Evolutionary conservation across 371 early-diverging fungal species (phyloP), one percentile per base, ranked within the genome.

Genomic region (Fennellomyces sp.): DNA sequence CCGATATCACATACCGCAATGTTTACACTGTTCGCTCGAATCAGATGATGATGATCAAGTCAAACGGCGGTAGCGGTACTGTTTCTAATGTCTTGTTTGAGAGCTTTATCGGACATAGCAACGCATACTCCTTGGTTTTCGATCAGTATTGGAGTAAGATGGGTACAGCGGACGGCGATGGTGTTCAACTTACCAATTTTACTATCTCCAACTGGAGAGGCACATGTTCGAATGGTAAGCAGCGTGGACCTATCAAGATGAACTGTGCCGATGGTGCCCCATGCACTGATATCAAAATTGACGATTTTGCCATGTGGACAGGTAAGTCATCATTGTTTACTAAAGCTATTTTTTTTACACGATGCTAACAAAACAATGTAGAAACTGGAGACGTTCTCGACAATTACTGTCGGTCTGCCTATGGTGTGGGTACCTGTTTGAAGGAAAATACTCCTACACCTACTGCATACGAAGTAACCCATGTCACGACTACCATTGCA

Each of bases 1-100:
- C 35, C 13, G 52, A 52, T 21, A 35, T 52, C 15, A 52, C 52
- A 6, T 52, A 52, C 27, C 52, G 52, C 0, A 52, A 52, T 21
- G 35, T 52, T 0, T 52, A 52, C 27, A 52, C 35, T 21, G 10
- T 11, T 31, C 2, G 12, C 0, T 33, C 52, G 13, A 52, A 52
- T 19, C 52, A 52, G 21, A 52, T 52, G 52, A 52, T 52, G 52
- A 52, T 52, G 52, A 30, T 52, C 35, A 52, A 52, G 35, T 52
- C 52, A 13, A 52, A 52, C 13, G 52, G 52, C 21, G 52, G 52
- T 11, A 19, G 27, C 13, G 52, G 52, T 5, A 52, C 31, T 1
- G 52, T 52, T 33, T 52, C 52, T 11, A 52, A 52, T 21, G 52
- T 52, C 13, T 15, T 52, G 3, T 28, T 52, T 35, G 52, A 52